Evolutionary conservation across 208 protist species (phyloP).

Genomic region (Leishmania turanica): DNA sequence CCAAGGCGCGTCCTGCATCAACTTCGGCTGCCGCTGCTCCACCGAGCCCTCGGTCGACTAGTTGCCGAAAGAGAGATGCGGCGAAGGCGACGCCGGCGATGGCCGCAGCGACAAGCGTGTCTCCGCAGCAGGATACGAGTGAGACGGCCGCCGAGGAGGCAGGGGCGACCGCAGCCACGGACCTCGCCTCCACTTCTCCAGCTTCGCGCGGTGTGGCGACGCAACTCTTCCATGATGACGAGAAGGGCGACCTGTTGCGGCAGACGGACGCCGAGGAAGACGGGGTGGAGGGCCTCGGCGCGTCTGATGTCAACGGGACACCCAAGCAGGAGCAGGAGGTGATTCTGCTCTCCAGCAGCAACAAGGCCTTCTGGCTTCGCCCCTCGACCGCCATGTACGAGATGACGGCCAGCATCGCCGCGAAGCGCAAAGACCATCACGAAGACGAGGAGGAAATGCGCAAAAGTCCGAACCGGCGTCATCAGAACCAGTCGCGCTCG

Average conservation of each 20-base stretch:
- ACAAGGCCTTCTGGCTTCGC: slow-evolving; percentile 55
- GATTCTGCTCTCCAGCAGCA: slow-evolving; percentile 29
- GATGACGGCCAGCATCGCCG: slow-evolving; percentile 68
- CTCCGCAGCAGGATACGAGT: neutral
- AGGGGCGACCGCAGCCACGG: neutral
- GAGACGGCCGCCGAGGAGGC: neutral
- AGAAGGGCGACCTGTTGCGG: neutral
- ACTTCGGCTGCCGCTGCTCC: neutral
- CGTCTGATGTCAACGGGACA: neutral
- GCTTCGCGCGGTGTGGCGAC: neutral
- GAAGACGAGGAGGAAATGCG: slow-evolving; percentile 11
- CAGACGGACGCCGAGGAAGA: neutral
- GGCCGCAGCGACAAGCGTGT: neutral
- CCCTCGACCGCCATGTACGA: slow-evolving; percentile 59
- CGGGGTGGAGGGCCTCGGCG: neutral
- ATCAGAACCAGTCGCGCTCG: neutral
- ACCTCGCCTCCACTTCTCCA: neutral
- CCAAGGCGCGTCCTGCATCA: neutral
- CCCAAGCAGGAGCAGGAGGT: slow-evolving; percentile 9
- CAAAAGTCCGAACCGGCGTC: slow-evolving; percentile 6
- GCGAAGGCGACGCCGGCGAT: neutral
- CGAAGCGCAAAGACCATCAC: slow-evolving; percentile 44
- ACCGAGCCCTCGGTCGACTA: slow-evolving; percentile 5
- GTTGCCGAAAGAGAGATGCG: slow-evolving; percentile 12
- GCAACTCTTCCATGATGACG: slow-evolving; percentile 1